Evolutionary conservation across 805 yeast genomes (phyloP).

Genomic region (Tetrapisispora pingtungensis): DNA sequence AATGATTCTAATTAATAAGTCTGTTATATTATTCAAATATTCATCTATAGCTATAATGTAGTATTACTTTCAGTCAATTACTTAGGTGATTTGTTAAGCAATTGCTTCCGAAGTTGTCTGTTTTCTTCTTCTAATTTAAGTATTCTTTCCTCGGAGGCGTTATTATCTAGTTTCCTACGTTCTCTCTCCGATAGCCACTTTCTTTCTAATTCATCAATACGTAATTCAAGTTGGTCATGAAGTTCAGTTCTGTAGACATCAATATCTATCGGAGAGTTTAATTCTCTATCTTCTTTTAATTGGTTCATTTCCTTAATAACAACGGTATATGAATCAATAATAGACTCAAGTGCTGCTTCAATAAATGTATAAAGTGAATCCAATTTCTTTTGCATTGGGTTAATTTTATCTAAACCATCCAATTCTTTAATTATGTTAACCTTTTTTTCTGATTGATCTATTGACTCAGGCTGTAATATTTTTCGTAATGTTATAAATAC

Average conservation of each 20-base stretch:
- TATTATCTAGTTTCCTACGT: constrained; percentile 50
- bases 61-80: too few relatives aligned
- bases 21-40: too few relatives aligned
- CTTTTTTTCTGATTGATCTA: constrained; percentile 48
- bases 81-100: constrained; percentile 7
- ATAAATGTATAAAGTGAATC: constrained; percentile 45
- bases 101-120: constrained; percentile 28
- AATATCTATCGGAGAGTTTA: background rate
- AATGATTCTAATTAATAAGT: too few relatives aligned
- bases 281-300: constrained; percentile 6
- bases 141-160: constrained; percentile 43
- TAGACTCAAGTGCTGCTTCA: constrained; percentile 49
- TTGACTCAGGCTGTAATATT: constrained; percentile 48
- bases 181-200: constrained; percentile 68
- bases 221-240: constrained; percentile 34
- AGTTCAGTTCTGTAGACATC: constrained; percentile 4
- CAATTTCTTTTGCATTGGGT: constrained; percentile 23
- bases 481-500: constrained; percentile 42
- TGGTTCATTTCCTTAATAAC: constrained; percentile 11
- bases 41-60: too few relatives aligned
- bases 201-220: constrained; percentile 52
- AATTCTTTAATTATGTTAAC: constrained; percentile 31
- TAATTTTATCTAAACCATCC: constrained; percentile 17
- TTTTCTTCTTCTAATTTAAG: constrained; percentile 49
- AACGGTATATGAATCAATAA: constrained; percentile 43